These are phyloP conservation scores for Fusarium sp. DNA, from an alignment of 2,329 filamentous ascomycete genomes.

Conservation along the genomic window DNA sequence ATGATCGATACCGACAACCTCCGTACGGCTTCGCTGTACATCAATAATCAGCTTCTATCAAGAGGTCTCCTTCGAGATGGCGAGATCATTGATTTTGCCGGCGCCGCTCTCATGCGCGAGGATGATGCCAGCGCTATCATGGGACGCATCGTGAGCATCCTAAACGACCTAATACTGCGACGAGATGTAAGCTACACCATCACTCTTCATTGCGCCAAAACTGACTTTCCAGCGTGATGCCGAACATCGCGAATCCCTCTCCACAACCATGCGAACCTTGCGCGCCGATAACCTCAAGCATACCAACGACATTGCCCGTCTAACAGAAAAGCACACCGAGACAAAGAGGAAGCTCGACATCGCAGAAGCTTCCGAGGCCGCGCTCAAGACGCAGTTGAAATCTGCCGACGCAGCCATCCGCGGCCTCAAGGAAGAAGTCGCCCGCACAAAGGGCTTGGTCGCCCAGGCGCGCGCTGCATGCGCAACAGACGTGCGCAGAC, in stretches of 20 bases:
- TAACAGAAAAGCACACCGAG: slow-evolving; percentile 65
- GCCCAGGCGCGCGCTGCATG: slow-evolving; percentile 87
- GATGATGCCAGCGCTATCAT: slow-evolving; percentile 71
- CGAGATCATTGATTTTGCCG: slow-evolving; percentile 83
- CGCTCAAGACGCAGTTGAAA: slow-evolving; percentile 75
- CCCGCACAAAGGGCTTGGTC: slow-evolving; percentile 80
- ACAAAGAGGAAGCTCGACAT: slow-evolving; percentile 66
- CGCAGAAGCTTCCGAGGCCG: slow-evolving; percentile 76
- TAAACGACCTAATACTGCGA: slow-evolving; percentile 91
- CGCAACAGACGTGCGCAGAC: slow-evolving; percentile 88
- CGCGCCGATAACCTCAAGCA: slow-evolving; percentile 81
- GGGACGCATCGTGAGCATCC: slow-evolving; percentile 87
- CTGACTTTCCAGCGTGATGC: slow-evolving; percentile 76
- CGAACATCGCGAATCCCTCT: slow-evolving; percentile 85
- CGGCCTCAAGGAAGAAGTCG: slow-evolving; percentile 84
- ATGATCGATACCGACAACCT: slow-evolving; percentile 72
- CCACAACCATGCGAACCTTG: slow-evolving; percentile 78
- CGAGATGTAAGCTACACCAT: slow-evolving; percentile 74
- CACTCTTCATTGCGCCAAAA: neutral
- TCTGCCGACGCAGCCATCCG: slow-evolving; percentile 79
- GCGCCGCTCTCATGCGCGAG: slow-evolving; percentile 69
- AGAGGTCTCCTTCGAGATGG: slow-evolving; percentile 74
- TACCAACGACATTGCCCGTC: slow-evolving; percentile 72
- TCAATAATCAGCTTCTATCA: slow-evolving; percentile 77
- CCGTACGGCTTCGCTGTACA: slow-evolving; percentile 74